Conservation (phyloP, 768 basidiomycete species). For the Amanita thiersii region DNA sequence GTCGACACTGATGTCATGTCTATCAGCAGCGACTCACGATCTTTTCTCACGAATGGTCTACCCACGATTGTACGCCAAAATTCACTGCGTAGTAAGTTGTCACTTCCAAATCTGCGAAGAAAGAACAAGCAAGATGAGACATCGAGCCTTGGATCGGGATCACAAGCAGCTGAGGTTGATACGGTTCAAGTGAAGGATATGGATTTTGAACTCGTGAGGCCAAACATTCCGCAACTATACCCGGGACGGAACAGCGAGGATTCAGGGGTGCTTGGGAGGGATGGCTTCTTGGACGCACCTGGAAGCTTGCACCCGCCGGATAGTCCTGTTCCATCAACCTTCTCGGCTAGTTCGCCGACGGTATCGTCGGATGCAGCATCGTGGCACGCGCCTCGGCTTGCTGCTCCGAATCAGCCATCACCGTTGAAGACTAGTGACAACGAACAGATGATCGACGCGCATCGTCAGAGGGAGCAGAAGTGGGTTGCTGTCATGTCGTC, state of each 20-base stretch:
- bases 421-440: slow-evolving; percentile 17
- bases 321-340: slow-evolving; percentile 32
- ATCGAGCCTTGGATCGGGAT: slow-evolving; percentile 14
- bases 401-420: slow-evolving; percentile 11
- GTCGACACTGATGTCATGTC: slow-evolving; percentile 19
- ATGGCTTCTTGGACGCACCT: slow-evolving; percentile 24
- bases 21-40: slow-evolving; percentile 23
- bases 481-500: slow-evolving; percentile 65
- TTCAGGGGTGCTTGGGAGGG: slow-evolving; percentile 30
- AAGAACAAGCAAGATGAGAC: slow-evolving; percentile 31
- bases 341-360: not conserved
- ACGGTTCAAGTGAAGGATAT: slow-evolving; percentile 72
- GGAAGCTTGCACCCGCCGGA: slow-evolving; percentile 24
- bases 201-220: slow-evolving; percentile 74
- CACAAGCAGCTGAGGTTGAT: slow-evolving; percentile 30
- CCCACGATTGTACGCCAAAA: slow-evolving; percentile 26
- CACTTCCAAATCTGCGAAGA: slow-evolving; percentile 58
- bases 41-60: slow-evolving; percentile 29
- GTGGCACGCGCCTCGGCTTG: slow-evolving; percentile 8
- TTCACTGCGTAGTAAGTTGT: slow-evolving; percentile 55
- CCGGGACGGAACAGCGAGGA: slow-evolving; percentile 47
- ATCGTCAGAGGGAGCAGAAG: slow-evolving; percentile 66
- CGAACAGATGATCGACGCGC: slow-evolving; percentile 46
- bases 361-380: slow-evolving; percentile 20
- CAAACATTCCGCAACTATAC: slow-evolving; percentile 36